Base-by-base conservation (phyloP, 2,329 filamentous ascomycete genomes). In the Fonsecaea erecta region DNA sequence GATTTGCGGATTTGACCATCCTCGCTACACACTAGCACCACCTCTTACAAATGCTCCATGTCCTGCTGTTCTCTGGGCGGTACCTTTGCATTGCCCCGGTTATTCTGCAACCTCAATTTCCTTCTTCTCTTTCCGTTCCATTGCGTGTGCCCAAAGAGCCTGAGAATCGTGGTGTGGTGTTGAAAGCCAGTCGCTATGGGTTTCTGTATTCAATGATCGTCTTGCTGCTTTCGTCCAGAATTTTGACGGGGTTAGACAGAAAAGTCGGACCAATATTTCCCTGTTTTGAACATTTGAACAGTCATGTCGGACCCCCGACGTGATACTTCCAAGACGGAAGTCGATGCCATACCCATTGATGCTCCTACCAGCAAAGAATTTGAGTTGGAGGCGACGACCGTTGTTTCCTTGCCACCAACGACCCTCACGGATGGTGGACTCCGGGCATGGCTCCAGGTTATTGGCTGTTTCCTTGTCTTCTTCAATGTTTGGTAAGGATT, bases 371-470 rank as follows among this genome's bases (percentile, higher is more conserved):
- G 61, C 12, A 53, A 57, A 32, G 63, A 64, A 21, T 28, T 65
- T 21, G 54, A 55, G 12, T 60, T 64, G 5, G 64, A 65, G 24
- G 59, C 63, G 18, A 64, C 63, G 52, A 32, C 34, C 14, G 46
- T 53, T 21, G 40, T 65, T 52, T 62, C 65, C 30, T 30, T 62
- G 26, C 52, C 65, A 30, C 64, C 64, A 32, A 51, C 62, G 21
- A 40, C 35, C 16, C 51, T 58, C 72, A 93, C 92, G 0, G 93
- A 97, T 79, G 93, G 93, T 59, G 93, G 94, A 18, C 11, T 67
- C 16, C 79, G 85, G 70, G 92, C 91, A 63, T 97, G 93, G 92
- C 83, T 91, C 11, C 92, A 96, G 37, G 92, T 97, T 2, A 78
- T 94, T 16, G 93, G 93, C 32, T 89, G 89, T 28, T 97, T 93